Evolutionary conservation across 169 alveolate species (phyloP).

Genomic region (Cyclospora cayetanensis): DNA sequence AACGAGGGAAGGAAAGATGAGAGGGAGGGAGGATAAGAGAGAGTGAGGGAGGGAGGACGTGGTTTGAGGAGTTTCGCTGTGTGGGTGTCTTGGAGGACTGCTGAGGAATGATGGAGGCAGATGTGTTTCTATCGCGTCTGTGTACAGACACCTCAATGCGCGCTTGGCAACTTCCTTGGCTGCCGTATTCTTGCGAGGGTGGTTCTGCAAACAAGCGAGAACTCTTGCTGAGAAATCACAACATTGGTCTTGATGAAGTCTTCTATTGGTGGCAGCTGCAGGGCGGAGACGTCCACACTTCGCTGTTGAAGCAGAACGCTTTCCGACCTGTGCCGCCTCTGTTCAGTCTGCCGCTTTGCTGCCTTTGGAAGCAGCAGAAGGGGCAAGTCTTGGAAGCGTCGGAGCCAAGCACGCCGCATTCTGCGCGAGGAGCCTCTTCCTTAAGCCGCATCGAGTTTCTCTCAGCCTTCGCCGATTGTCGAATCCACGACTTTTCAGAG

Average conservation of each 20-base stretch:
- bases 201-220: background rate
- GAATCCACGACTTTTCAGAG: too few relatives aligned
- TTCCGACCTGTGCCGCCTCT: slow-evolving; percentile 45
- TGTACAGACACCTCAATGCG: background rate
- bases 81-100: background rate
- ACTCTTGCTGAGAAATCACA: background rate
- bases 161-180: slow-evolving; percentile 33
- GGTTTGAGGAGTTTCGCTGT: too few relatives aligned
- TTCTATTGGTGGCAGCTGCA: slow-evolving; percentile 71
- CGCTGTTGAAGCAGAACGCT: slow-evolving; percentile 14
- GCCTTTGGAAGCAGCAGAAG: too few relatives aligned
- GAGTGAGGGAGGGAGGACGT: background rate
- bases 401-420: too few relatives aligned
- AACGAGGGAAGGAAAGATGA: background rate
- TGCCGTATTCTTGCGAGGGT: background rate
- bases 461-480: background rate
- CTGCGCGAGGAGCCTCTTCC: background rate
- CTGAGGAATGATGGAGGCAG: background rate
- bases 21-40: background rate
- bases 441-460: background rate
- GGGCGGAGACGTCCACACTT: slow-evolving; percentile 53
- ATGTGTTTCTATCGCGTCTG: background rate
- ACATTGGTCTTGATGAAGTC: slow-evolving; percentile 43
- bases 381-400: too few relatives aligned
- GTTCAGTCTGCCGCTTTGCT: slow-evolving; percentile 55